Evolutionary conservation across 306 rosid species (phyloP).

Genomic region (Trifolium pratense): DNA sequence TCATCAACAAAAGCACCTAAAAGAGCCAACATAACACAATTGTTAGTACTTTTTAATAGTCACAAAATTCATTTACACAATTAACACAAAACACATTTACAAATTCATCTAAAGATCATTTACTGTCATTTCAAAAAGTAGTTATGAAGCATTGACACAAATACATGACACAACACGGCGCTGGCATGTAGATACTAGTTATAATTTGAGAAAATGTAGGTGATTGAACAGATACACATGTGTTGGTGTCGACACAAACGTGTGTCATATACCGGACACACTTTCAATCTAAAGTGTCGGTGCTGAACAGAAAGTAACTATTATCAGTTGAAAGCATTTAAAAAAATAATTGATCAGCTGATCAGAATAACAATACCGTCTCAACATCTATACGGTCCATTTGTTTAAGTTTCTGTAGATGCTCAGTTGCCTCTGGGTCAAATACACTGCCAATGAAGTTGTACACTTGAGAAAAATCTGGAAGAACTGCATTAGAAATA

Average conservation of each 20-base stretch:
- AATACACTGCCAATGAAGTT: constrained; percentile 92
- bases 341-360: constrained; percentile 21
- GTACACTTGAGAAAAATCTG: constrained; percentile 89
- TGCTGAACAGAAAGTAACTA: too few relatives aligned
- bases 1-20: constrained; percentile 91
- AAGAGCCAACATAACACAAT: background rate
- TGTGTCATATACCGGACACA: too few relatives aligned
- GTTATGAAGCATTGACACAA: background rate
- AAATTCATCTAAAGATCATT: too few relatives aligned
- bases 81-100: too few relatives aligned
- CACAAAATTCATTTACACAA: too few relatives aligned
- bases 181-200: too few relatives aligned
- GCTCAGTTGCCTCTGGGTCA: constrained; percentile 75
- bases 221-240: too few relatives aligned
- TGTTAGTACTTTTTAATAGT: background rate
- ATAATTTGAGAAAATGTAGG: too few relatives aligned
- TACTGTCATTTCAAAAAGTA: too few relatives aligned
- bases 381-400: constrained; percentile 96
- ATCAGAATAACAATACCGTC: constrained; percentile 62
- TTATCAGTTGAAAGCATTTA: background rate
- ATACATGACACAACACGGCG: too few relatives aligned
- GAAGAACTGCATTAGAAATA: constrained; percentile 74
- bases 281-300: too few relatives aligned
- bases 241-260: too few relatives aligned
- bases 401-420: constrained; percentile 75